Evolutionary conservation across 768 basidiomycete species (phyloP).

Genomic region (Chalciporus sphaerocephalus): DNA sequence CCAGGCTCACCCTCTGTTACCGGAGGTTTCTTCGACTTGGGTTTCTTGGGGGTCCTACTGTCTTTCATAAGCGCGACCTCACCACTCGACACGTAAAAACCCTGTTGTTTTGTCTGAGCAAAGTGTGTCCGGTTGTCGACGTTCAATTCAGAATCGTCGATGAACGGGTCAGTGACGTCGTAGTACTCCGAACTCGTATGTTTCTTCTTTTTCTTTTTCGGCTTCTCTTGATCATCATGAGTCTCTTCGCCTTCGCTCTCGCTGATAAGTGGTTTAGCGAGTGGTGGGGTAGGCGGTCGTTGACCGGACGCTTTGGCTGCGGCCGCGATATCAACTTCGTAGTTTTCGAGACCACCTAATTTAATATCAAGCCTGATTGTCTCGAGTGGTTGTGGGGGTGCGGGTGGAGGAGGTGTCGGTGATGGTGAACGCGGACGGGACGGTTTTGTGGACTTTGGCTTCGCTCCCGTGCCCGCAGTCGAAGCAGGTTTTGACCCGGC

Average conservation of each 20-base stretch:
- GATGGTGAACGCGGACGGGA: conserved; percentile 48
- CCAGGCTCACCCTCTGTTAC: conserved; percentile 21
- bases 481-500: conserved; percentile 27
- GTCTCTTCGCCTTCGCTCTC: conserved; percentile 53
- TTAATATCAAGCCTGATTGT: conserved; percentile 67
- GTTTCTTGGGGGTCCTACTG: conserved; percentile 65
- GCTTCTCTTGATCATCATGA: conserved; percentile 30
- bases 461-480: conserved; percentile 34
- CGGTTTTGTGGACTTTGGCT: conserved; percentile 50
- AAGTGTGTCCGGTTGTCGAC: conserved; percentile 89
- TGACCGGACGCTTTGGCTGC: conserved; percentile 64
- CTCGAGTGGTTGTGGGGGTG: conserved; percentile 46
- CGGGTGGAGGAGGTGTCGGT: conserved; percentile 50
- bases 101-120: conserved; percentile 87
- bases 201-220: conserved; percentile 47
- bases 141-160: conserved; percentile 93
- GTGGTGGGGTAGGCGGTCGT: conserved; percentile 52
- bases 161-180: conserved; percentile 89
- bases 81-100: conserved; percentile 88
- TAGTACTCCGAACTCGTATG: conserved; percentile 70
- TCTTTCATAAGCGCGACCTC: conserved; percentile 85
- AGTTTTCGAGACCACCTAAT: conserved; percentile 70
- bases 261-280: conserved; percentile 46
- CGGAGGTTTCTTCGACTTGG: conserved; percentile 56
- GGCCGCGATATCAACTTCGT: conserved; percentile 62